These are phyloP conservation scores for Ostreobium quekettii DNA, from an alignment of 139 green algal genomes.

Conservation along the genomic window DNA sequence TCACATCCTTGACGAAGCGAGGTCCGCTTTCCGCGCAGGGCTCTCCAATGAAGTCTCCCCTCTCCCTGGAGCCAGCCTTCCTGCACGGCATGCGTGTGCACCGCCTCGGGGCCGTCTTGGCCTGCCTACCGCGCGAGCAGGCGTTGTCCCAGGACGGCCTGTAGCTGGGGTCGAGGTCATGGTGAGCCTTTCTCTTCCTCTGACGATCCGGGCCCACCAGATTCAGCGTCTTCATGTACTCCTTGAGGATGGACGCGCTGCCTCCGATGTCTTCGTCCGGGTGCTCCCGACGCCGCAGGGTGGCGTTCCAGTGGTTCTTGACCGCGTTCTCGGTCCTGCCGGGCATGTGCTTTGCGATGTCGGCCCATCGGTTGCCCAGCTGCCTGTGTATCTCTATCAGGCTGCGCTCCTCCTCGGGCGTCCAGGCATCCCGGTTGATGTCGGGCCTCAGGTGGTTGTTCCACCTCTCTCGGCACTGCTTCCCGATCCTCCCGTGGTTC, in stretches of 20 bases:
- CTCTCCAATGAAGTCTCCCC: too few species aligned
- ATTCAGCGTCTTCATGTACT: slow-evolving; percentile 33
- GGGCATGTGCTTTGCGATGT: slow-evolving; percentile 60
- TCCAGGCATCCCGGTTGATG: slow-evolving; percentile 62
- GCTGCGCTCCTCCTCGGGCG: slow-evolving; percentile 43
- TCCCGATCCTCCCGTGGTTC: slow-evolving; percentile 63
- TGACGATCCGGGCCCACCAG: slow-evolving; percentile 7
- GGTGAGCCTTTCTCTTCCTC: background rate
- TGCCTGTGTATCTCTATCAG: slow-evolving; percentile 39
- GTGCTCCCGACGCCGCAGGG: slow-evolving; percentile 33
- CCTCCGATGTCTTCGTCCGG: slow-evolving; percentile 1
- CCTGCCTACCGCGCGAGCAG: too few species aligned
- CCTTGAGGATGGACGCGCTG: slow-evolving; percentile 23
- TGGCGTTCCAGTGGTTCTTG: slow-evolving; percentile 83
- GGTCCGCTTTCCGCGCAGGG: too few species aligned
- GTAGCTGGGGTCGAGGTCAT: background rate
- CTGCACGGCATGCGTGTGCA: too few species aligned
- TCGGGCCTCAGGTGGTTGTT: slow-evolving; percentile 67
- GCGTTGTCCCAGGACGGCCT: background rate
- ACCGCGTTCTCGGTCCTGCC: slow-evolving; percentile 76
- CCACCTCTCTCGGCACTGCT: slow-evolving; percentile 71
- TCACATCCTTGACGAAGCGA: too few species aligned
- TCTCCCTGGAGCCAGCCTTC: too few species aligned
- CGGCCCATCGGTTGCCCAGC: slow-evolving; percentile 44
- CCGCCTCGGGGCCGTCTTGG: too few species aligned